These are phyloP conservation scores for Euphorbia pulcherrima DNA, from an alignment of 345 rosid species.

Conservation along the genomic window DNA sequence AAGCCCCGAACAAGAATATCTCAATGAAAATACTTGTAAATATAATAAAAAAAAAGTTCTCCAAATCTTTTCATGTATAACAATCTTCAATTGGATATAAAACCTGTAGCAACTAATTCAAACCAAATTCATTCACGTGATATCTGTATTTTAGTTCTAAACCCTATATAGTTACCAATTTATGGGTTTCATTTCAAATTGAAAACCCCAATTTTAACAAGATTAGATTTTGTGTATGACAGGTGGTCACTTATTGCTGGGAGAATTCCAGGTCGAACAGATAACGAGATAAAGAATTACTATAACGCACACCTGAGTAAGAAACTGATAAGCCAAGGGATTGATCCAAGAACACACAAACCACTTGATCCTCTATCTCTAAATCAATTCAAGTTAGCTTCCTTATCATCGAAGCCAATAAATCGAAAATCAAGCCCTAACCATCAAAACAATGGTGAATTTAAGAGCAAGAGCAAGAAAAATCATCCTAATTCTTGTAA, in stretches of 20 bases:
- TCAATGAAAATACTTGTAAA: no score
- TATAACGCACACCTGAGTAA: slow-evolving; percentile 84
- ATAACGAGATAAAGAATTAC: slow-evolving; percentile 86
- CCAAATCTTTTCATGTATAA: no score
- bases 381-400: slow-evolving; percentile 11
- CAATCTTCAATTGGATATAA: no score
- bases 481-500: slow-evolving; percentile 14
- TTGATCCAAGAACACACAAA: slow-evolving; percentile 79
- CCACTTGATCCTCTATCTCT: slow-evolving; percentile 36
- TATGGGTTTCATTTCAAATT: no score
- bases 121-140: no score
- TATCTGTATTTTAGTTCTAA: no score
- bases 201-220: not conserved
- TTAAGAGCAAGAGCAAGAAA: not conserved
- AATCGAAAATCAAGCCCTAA: slow-evolving; percentile 19
- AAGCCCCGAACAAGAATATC: no score
- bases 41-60: no score
- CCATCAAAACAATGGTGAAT: not conserved
- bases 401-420: slow-evolving; percentile 20
- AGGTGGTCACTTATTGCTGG: slow-evolving; percentile 92
- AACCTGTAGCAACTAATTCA: no score
- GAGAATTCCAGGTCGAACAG: slow-evolving; percentile 84
- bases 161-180: no score
- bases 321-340: slow-evolving; percentile 73
- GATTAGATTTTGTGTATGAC: no score